These are phyloP conservation scores for Eucalyptus brandiana DNA, from an alignment of 345 rosid species.

Conservation along the genomic window DNA sequence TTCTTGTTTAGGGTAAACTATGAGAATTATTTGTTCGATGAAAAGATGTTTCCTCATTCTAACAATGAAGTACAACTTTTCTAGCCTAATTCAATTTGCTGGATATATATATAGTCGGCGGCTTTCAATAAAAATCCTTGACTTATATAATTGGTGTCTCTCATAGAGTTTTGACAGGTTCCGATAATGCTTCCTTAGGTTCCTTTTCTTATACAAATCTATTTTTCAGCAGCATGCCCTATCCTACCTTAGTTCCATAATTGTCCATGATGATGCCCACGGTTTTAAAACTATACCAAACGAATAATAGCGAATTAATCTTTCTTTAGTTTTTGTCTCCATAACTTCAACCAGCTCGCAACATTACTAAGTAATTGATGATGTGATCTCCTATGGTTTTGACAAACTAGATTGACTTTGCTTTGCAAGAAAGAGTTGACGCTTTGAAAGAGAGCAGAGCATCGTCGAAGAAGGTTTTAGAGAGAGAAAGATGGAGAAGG, in stretches of 20 bases:
- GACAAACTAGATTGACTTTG: slow-evolving; percentile 45
- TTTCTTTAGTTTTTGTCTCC: not conserved
- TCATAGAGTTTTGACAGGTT: not conserved
- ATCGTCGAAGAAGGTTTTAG: not conserved
- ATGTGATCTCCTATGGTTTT: not conserved
- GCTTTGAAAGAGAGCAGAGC: slow-evolving; percentile 2
- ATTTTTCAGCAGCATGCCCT: not conserved
- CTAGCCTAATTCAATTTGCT: too few species aligned
- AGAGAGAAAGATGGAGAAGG: not conserved
- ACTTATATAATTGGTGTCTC: not conserved
- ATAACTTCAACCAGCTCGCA: not conserved
- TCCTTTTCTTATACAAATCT: not conserved
- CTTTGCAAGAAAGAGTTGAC: slow-evolving; percentile 61
- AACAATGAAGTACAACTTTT: not conserved
- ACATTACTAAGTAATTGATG: not conserved
- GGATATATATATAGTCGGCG: slow-evolving; percentile 1
- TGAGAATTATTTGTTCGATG: not conserved
- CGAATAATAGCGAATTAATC: not conserved
- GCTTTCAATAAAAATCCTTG: not conserved
- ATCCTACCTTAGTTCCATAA: not conserved
- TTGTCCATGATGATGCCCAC: not conserved
- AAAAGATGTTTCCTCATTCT: not conserved
- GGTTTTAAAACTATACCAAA: not conserved
- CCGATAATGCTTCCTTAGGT: not conserved
- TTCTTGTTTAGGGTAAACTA: not conserved